Evolutionary conservation across 352 stramenopile genomes (phyloP), one percentile per base, ranked within the genome.

Genomic region (Halophytophthora batemanensis): DNA sequence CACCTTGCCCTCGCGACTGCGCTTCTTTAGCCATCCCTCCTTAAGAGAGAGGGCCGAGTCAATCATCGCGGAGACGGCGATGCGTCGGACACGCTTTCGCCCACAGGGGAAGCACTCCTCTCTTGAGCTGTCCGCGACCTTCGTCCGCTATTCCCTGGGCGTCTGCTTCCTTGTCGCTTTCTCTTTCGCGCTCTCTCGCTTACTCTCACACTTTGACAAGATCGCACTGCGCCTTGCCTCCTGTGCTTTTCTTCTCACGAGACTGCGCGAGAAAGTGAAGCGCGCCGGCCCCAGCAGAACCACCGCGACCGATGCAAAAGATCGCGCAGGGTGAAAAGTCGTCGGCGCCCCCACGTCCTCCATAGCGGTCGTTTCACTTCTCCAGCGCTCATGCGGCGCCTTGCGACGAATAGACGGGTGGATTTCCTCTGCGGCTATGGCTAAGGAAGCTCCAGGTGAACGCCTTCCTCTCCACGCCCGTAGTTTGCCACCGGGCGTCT

Each of bases 1-100:
- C 25, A 82, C 23, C 28, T 53, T 64, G 40, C 58, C 55, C 21
- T 53, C 41, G 21, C 68, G 69, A 34, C 76, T 88, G 48, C 74
- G 77, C 56, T 90, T 90, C 51, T 68, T 71, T 29, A 90, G 61
- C 53, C 73, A 90, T 36, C 79, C 79, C 59, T 90, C 79, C 53
- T 87, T 86, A 50, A 90, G 59, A 56, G 81, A 79, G 31, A 51
- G 60, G 37, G 54, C 50, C 25, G 25, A 31, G 13, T 59, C 50
- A 54, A 50, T 64, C 56, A 64, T 64, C 56, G 50, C 33, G n/a
- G 6, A 17, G 33, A 13, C 33, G 15, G 33, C 3, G 2, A 3
- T 38, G 11, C 3, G 11, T 38, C 36, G 36, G 34, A 12, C 7
- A 33, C 15, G n/a, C 33, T 17, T 13, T 12, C 13, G 18, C 21